Conservation (phyloP, 495 filamentous ascomycete genomes). For the Oleoguttula mirabilis region DNA sequence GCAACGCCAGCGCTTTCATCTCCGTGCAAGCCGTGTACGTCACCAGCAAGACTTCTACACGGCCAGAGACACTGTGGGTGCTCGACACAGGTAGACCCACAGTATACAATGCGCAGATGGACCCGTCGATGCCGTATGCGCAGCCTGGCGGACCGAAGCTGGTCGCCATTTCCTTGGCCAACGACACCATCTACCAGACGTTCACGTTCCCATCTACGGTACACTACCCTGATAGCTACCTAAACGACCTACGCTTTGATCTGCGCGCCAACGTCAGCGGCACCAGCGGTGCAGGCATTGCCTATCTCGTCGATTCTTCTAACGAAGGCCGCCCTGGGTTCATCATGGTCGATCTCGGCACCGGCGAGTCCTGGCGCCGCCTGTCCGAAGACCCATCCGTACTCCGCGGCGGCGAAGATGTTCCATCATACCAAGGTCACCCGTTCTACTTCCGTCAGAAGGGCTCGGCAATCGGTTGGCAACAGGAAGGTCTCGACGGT, state of each 20-base stretch:
- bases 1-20: slow-evolving; percentile 27
- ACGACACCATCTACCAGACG: slow-evolving; percentile 27
- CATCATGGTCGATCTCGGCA: slow-evolving; percentile 34
- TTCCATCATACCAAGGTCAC: slow-evolving; percentile 29
- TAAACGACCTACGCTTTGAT: slow-evolving; percentile 36
- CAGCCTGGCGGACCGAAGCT: slow-evolving; percentile 33
- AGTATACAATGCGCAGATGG: slow-evolving; percentile 27
- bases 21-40: slow-evolving; percentile 34
- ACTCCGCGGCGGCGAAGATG: slow-evolving; percentile 23
- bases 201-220: slow-evolving; percentile 30
- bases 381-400: slow-evolving; percentile 30
- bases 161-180: slow-evolving; percentile 30
- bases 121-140: slow-evolving; percentile 30
- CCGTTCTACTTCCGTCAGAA: slow-evolving; percentile 25
- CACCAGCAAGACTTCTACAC: slow-evolving; percentile 14
- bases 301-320: slow-evolving; percentile 33
- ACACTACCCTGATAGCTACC: slow-evolving; percentile 31
- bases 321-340: slow-evolving; percentile 34
- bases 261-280: slow-evolving; percentile 27
- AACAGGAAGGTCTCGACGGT: slow-evolving; percentile 30
- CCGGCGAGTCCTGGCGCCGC: slow-evolving; percentile 33
- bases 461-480: slow-evolving; percentile 19
- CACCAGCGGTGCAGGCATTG: slow-evolving; percentile 29
- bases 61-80: slow-evolving; percentile 32
- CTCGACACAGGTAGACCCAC: slow-evolving; percentile 34